These are phyloP conservation scores for Mariannaea elegans DNA, from an alignment of 2,329 filamentous ascomycete genomes.

Conservation along the genomic window DNA sequence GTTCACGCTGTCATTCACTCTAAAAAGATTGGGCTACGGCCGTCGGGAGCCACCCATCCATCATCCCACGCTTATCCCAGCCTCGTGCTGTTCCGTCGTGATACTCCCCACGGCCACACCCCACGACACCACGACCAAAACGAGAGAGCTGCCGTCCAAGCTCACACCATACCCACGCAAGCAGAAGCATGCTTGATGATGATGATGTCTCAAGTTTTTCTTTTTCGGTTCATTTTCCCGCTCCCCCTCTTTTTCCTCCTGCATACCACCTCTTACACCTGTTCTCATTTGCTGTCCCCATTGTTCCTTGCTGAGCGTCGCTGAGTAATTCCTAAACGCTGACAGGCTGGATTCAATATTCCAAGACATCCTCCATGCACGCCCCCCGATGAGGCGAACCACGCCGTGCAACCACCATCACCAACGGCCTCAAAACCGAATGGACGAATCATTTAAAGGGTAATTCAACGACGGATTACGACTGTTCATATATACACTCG, in stretches of 20 bases:
- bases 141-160: constrained; percentile 22
- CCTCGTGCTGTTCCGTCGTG: constrained; percentile 7
- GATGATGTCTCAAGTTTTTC: background rate
- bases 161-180: constrained; percentile 33
- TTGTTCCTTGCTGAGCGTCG: constrained; percentile 29
- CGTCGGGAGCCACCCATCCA: constrained; percentile 11
- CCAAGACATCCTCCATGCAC: constrained; percentile 34
- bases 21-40: constrained; percentile 11
- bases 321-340: constrained; percentile 49
- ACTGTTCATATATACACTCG: constrained; percentile 31
- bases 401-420: constrained; percentile 27
- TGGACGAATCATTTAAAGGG: constrained; percentile 35
- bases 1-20: constrained; percentile 23
- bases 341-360: constrained; percentile 40
- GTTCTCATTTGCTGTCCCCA: constrained; percentile 30
- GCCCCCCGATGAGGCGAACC: constrained; percentile 32
- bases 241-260: background rate
- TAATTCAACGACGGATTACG: constrained; percentile 36
- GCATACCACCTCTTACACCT: constrained; percentile 23
- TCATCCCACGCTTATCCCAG: constrained; percentile 28
- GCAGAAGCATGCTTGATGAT: constrained; percentile 12
- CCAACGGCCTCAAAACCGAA: constrained; percentile 1
- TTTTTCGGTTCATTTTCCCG: background rate
- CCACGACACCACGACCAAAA: constrained; percentile 31
- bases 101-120: constrained; percentile 32